Evolutionary conservation across 148 eudicot species (phyloP), one percentile per base, ranked within the genome.

Genomic region (Oxyria digyna): DNA sequence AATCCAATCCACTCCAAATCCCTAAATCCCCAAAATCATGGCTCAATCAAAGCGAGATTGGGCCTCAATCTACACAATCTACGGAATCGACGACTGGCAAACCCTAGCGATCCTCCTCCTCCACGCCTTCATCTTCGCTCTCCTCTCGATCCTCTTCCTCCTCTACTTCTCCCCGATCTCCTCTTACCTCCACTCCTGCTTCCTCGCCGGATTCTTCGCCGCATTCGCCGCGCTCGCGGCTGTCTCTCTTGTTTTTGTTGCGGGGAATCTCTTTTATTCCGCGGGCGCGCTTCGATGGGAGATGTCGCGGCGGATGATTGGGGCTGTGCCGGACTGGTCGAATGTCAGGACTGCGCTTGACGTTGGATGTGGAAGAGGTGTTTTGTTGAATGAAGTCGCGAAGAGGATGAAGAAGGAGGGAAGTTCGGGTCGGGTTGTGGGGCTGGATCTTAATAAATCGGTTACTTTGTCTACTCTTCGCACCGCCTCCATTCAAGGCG

Each of bases 321-420:
- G 72, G 46, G 74, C 76, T 17, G 84, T 91, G 29, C 43, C 71
- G 65, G 97, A 91, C 74, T 91, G 97, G 97, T 81, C 89, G 1
- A 70, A 74, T 13, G 96, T 91, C 23, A 80, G 67, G 70, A 82
- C 85, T 74, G 97, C 87, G 0, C 86, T 91, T 27, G 97, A 92
- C 75, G 91, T 92, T 18, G 97, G 97, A 29, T 92, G 96, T 41
- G 97, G 97, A 42, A 73, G 91, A 38, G 97, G 97, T 21, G 84
- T 92, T 18, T 79, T 92, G 21, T 81, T 92, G 38, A 92, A 92
- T 59, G 87, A 96, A 7, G 97, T 92, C 20, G 97, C 97, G 2
- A 67, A 85, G 74, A 85, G 85, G 73, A 81, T 92, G 9, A 92
- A 92, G 52, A 87, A 92, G 69, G 88, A 85, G 8, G 93, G 93